Base-by-base conservation (phyloP, 495 filamentous ascomycete genomes). In the Copromyces sp. region DNA sequence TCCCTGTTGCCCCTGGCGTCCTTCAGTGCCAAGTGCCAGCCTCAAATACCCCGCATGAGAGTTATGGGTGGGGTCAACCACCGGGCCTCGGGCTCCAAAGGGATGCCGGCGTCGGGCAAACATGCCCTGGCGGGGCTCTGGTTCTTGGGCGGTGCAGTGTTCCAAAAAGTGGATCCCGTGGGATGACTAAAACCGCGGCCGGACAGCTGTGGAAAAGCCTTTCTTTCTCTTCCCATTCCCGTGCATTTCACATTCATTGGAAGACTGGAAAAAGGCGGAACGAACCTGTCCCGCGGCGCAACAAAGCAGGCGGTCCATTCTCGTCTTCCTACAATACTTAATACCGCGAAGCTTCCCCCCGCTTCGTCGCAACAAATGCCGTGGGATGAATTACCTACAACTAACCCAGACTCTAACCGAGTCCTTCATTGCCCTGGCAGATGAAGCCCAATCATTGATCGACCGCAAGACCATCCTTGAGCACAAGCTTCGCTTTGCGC, bases 391-490 rank as follows among this genome's bases (percentile, higher is more conserved):
- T 75, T 75, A 76, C 78, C 73, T 79, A 74, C 79, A 81, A 42
- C 82, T 86, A 17, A 82, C 81, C 20, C 84, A 82, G 80, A 84
- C 82, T 74, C 80, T 89, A 71, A 83, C 82, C 44, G 84, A 84
- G 77, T 91, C 89, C 70, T 93, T 90, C 82, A 89, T 88, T 79
- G 85, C 86, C 42, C 84, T 92, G 44, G 86, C 87, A 68, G 85
- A 87, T 74, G 86, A 88, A 81, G 85, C 88, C 9, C 86, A 88
- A 79, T 81, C 82, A 40, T 77, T 88, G 72, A 84, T 83, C 72
- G 85, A 87, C 74, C 83, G 84, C 73, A 86, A 87, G 71, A 86
- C 83, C 4, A 82, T 88, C 47, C 77, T 88, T 71, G 85, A 88
- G 79, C 84, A 89, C 75, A 89, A 88, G 77, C 80, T 89, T 42